These are phyloP conservation scores for Anacardium occidentale DNA, from an alignment of 345 rosid species.

Conservation along the genomic window DNA sequence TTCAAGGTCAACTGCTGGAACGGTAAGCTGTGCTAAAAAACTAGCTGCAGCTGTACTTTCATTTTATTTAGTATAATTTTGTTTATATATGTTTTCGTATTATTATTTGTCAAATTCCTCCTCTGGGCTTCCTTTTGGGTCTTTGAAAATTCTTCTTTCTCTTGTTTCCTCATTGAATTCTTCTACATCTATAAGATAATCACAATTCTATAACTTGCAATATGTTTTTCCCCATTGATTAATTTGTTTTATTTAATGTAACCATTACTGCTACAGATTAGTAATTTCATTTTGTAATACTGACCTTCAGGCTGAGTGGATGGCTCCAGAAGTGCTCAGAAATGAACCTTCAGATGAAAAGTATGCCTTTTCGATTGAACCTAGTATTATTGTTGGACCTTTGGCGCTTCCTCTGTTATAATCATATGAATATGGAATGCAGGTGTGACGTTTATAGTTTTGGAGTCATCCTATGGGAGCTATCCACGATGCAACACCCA, in stretches of 20 bases:
- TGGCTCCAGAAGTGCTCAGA: slow-evolving; percentile 98
- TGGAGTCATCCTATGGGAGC: slow-evolving; percentile 97
- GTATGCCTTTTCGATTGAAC: slow-evolving; percentile 36
- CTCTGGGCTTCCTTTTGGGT: too few species aligned
- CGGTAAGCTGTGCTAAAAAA: slow-evolving; percentile 49
- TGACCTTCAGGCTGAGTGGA: slow-evolving; percentile 88
- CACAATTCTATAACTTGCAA: neutral
- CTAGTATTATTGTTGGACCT: neutral
- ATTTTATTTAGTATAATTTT: neutral
- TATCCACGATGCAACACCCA: slow-evolving; percentile 75
- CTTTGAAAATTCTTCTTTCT: too few species aligned
- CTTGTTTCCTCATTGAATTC: too few species aligned
- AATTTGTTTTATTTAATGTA: neutral
- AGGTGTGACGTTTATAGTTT: slow-evolving; percentile 96
- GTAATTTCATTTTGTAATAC: slow-evolving; percentile 14
- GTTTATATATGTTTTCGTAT: neutral
- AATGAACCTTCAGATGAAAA: slow-evolving; percentile 96
- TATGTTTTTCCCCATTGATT: neutral
- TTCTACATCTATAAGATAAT: too few species aligned
- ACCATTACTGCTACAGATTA: neutral
- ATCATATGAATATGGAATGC: slow-evolving; percentile 22
- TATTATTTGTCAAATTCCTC: neutral
- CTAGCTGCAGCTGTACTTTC: neutral
- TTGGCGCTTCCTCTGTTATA: neutral
- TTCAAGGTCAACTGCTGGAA: slow-evolving; percentile 93